Conservation (phyloP, 2,329 filamentous ascomycete species). For the Aspergillus pseudoterreus region DNA sequence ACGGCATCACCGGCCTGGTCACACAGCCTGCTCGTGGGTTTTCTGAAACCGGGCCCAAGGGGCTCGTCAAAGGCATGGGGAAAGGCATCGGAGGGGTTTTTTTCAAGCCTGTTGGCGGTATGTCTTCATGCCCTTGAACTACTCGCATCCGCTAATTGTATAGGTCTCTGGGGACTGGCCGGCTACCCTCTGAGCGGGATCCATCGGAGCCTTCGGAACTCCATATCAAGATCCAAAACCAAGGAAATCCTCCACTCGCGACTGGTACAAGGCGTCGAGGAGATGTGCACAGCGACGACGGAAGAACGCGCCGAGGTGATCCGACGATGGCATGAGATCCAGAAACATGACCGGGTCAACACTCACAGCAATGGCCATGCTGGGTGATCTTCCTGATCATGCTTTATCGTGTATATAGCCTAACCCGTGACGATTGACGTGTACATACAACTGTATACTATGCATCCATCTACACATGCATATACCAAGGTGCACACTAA, state of each 20-base stretch:
- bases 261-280: constrained; percentile 26
- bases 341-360: background rate
- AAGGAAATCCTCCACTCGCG: constrained; percentile 25
- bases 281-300: constrained; percentile 18
- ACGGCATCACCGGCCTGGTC: constrained; percentile 75
- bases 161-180: constrained; percentile 27
- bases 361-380: background rate
- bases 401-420: background rate
- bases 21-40: constrained; percentile 72
- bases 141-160: background rate
- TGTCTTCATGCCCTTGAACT: constrained; percentile 21
- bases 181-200: constrained; percentile 31
- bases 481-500: background rate
- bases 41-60: constrained; percentile 61
- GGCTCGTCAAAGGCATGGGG: constrained; percentile 73
- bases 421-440: background rate
- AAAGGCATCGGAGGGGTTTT: constrained; percentile 80
- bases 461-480: background rate
- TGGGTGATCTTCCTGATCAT: background rate
- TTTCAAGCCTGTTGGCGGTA: constrained; percentile 76
- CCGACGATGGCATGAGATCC: constrained; percentile 15
- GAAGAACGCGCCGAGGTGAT: constrained; percentile 22
- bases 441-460: too few relatives aligned
- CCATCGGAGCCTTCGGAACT: constrained; percentile 27
- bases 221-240: constrained; percentile 22